Base-by-base conservation (phyloP, 805 yeast genomes). In the Nakazawaea laoshanensis region DNA sequence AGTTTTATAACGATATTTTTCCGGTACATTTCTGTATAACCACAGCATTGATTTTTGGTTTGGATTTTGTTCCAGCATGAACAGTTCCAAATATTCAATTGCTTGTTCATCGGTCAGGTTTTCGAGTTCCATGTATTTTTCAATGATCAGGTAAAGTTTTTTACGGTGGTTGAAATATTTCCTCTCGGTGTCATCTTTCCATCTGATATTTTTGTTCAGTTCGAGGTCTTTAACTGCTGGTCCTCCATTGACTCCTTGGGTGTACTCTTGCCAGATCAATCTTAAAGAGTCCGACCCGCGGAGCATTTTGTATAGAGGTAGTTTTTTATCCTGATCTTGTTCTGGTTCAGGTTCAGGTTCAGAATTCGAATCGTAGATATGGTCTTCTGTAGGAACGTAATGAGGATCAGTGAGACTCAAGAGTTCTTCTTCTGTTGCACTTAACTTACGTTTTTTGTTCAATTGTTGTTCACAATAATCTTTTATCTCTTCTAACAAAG, bases 161-260 rank as follows among this genome's bases (percentile, higher is more conserved):
- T 28, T 36, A 11, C 39, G 24, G 17, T 36, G 27, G 15, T 35
- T 27, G 28, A 36, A 30, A 24, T 36, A 36, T 20, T 36, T 36
- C 13, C 39, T 8, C 17, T 36, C 39, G 2, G 39, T 36, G 12
- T 36, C 37, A 44, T 46, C 42, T 19, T 67, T 48, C 70, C 70
- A 63, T 20, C 54, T 52, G 32, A 57, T 55, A 4, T 67, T 65
- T 37, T 53, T 61, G 19, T 48, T 52, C 24, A 53, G 55, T 33
- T 63, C 67, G 8, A 63, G 46, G n/a, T 49, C 50, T 33, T 51
- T 52, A 14, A 63, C 55, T 3, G 65, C 53, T 5, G 66, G 65
- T 10, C 48, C 45, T 2, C 66, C 66, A 34, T 61, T 51, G 19
- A 62, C 50, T 2, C 70, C 70, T 19, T 45, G 42, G 1, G 54